Evolutionary conservation across 805 yeast species (phyloP).

Genomic region (Candida sanyiensis): DNA sequence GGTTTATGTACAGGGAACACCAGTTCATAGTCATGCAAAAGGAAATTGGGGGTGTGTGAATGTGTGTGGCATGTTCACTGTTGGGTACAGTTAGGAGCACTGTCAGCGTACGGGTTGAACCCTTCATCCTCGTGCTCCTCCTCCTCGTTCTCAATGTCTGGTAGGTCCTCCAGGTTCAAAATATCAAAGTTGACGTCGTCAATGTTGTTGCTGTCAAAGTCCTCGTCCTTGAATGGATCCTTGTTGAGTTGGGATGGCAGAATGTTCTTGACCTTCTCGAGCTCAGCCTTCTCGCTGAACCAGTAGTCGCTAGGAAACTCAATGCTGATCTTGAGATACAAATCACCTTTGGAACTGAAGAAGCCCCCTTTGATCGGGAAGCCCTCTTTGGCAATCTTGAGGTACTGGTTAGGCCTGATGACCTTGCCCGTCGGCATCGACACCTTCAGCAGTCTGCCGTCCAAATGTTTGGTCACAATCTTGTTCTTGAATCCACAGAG

Average conservation of each 20-base stretch:
- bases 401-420: slow-evolving; percentile 64
- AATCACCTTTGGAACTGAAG: slow-evolving; percentile 47
- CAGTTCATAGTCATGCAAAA: not conserved
- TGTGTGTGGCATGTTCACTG: slow-evolving; percentile 25
- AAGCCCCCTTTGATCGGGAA: slow-evolving; percentile 56
- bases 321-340: slow-evolving; percentile 63
- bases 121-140: slow-evolving; percentile 13
- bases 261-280: slow-evolving; percentile 45
- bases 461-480: slow-evolving; percentile 64
- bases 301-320: slow-evolving; percentile 84
- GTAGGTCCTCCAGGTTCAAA: slow-evolving; percentile 21
- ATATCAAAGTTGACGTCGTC: slow-evolving; percentile 26
- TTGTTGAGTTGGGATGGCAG: slow-evolving; percentile 36
- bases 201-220: slow-evolving; percentile 27
- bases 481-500: slow-evolving; percentile 72
- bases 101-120: slow-evolving; percentile 9
- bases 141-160: slow-evolving; percentile 20
- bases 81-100: slow-evolving; percentile 36
- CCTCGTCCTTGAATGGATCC: slow-evolving; percentile 11
- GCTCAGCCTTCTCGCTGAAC: slow-evolving; percentile 70
- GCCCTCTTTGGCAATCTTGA: slow-evolving; percentile 68
- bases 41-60: not conserved
- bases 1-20: not conserved
- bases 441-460: slow-evolving; percentile 65
- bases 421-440: slow-evolving; percentile 75